Conservation (phyloP, 305 asterid species). For the Fraxinus angustifolia region DNA sequence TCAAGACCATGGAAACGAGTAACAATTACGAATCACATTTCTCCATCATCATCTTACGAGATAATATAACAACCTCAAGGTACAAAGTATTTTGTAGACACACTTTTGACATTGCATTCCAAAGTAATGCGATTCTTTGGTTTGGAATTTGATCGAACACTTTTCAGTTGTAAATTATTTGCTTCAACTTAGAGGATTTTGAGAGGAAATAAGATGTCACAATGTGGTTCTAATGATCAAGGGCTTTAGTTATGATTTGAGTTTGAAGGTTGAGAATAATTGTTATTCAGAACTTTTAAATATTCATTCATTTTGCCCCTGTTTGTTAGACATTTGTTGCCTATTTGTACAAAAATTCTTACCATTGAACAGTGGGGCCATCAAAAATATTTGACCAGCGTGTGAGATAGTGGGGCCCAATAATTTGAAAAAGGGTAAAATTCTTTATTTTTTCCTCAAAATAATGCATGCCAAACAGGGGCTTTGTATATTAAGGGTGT, state of each 20-base stretch:
- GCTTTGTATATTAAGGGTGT: too few relatives aligned
- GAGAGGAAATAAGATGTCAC: slow-evolving; percentile 47
- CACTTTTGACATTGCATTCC: slow-evolving; percentile 73
- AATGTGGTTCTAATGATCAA: slow-evolving; percentile 39
- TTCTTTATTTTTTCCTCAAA: too few relatives aligned
- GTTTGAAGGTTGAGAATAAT: slow-evolving; percentile 40
- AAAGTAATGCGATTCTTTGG: slow-evolving; percentile 47
- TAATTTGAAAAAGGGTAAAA: too few relatives aligned
- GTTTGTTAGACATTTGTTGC: too few relatives aligned
- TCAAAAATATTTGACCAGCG: too few relatives aligned
- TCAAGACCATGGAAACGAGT: slow-evolving; percentile 64
- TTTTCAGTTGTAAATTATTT: slow-evolving; percentile 38
- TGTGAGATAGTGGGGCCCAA: too few relatives aligned
- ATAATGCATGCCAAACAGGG: too few relatives aligned
- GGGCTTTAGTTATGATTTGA: slow-evolving; percentile 46
- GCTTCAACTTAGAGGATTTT: slow-evolving; percentile 35
- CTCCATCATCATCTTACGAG: slow-evolving; percentile 55
- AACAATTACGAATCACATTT: slow-evolving; percentile 53
- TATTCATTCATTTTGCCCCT: too few relatives aligned
- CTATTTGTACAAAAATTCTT: too few relatives aligned
- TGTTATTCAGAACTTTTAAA: too few relatives aligned
- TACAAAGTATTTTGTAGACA: slow-evolving; percentile 46
- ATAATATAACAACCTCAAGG: slow-evolving; percentile 35
- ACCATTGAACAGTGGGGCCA: too few relatives aligned
- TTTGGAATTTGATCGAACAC: slow-evolving; percentile 56